A percentile compares a stretch with the other conserved stretches of the same genome.
phyloP scores from a whole-genome alignment of 1,284 basidiomycete species.

The Sporisorium iseilematis-ciliati region DNA sequence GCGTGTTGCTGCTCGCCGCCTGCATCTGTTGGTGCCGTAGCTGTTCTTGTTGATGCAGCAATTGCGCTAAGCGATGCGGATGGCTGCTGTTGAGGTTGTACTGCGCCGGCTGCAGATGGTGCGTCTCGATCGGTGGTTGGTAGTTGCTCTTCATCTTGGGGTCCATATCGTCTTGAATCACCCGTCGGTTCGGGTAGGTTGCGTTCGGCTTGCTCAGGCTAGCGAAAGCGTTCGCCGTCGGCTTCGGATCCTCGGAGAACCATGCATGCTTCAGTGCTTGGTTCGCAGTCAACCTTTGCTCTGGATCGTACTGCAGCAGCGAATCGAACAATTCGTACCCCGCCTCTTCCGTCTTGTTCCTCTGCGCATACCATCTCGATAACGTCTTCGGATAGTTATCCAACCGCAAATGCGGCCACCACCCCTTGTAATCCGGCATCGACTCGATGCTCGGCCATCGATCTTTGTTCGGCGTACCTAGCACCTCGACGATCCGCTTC shows the following conservation, averaged over 20 bases:
- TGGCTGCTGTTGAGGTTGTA: conserved; percentile 22
- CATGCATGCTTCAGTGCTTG: conserved; percentile 81
- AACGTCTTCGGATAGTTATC: conserved; percentile 76
- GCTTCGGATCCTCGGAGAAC: conserved; percentile 72
- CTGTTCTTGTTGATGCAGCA: conserved; percentile 36
- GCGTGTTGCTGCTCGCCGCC: background rate
- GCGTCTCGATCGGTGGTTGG: conserved; percentile 35
- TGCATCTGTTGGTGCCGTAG: conserved; percentile 33
- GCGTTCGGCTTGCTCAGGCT: conserved; percentile 70
- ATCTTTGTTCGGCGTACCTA: conserved; percentile 86
- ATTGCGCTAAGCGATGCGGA: conserved; percentile 26
- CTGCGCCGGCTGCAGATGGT: conserved; percentile 27
- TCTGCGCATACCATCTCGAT: conserved; percentile 80
- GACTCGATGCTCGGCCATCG: conserved; percentile 88
- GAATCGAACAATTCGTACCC: conserved; percentile 63
- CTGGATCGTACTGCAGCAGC: conserved; percentile 82
- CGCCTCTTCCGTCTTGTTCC: conserved; percentile 71
- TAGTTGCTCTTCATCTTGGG: conserved; percentile 66
- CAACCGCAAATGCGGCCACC: conserved; percentile 68
- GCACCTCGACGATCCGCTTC: conserved; percentile 91
- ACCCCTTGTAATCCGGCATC: conserved; percentile 83
- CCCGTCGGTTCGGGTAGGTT: conserved; percentile 72
- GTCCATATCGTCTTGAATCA: conserved; percentile 74
- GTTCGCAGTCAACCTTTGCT: conserved; percentile 83
- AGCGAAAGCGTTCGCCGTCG: conserved; percentile 63